A percentile compares a stretch with the other conserved stretches of the same genome.
Evolutionary conservation across 2,329 filamentous ascomycete species (phyloP).

Genomic region (Ilyonectria robusta): DNA sequence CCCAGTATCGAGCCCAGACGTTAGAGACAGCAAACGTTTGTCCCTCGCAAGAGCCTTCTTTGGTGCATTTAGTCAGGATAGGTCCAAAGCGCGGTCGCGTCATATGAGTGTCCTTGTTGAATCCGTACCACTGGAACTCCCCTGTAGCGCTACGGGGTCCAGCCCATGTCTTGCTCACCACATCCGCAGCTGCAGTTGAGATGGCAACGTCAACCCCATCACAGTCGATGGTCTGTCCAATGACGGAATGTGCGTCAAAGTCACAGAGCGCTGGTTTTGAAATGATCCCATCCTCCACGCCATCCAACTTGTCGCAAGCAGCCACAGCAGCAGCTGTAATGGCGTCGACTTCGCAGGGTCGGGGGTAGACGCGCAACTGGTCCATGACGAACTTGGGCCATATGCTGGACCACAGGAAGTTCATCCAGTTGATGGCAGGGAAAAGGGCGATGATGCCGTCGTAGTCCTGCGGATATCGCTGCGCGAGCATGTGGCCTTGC

Average conservation of each 20-base stretch:
- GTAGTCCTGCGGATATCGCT: constrained; percentile 66
- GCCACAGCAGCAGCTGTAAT: constrained; percentile 56
- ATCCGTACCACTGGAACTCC: constrained; percentile 14
- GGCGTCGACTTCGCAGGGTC: constrained; percentile 43
- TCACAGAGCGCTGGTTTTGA: constrained; percentile 58
- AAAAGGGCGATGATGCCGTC: constrained; percentile 66
- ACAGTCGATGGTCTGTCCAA: constrained; percentile 8
- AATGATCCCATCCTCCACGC: constrained; percentile 63
- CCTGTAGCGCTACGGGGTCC: constrained; percentile 1
- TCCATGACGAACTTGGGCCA: constrained; percentile 42
- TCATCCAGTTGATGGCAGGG: constrained; percentile 58
- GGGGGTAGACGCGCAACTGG: constrained; percentile 1
- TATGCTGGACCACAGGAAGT: constrained; percentile 15
- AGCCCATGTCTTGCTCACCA: not conserved
- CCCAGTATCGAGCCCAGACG: not conserved
- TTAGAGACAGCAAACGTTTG: not conserved
- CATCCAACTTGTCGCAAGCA: constrained; percentile 65
- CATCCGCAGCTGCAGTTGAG: not conserved
- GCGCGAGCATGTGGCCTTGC: constrained; percentile 66
- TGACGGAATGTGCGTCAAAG: constrained; percentile 43
- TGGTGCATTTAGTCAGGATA: not conserved
- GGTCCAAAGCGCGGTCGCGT: not conserved
- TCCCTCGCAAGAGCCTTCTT: not conserved
- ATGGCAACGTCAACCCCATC: not conserved
- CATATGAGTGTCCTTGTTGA: constrained; percentile 1